Evolutionary conservation across 106 monocot species (phyloP).

Genomic region (Ottelia alismoides): DNA sequence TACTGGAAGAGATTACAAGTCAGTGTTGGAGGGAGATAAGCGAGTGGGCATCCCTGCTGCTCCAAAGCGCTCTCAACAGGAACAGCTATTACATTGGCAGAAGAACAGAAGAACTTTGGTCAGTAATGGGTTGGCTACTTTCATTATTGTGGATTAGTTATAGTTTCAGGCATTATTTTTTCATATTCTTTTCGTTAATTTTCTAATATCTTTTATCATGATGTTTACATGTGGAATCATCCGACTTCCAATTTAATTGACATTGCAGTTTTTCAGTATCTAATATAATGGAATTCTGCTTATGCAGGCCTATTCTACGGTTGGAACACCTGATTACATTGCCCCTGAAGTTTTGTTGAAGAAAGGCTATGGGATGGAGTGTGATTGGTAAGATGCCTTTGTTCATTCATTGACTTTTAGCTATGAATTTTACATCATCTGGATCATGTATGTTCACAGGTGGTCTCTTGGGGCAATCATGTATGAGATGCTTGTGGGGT

Average conservation of each 20-base stretch:
- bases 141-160: too few species aligned
- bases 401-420: neutral
- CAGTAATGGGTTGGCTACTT: conserved; percentile 4
- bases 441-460: conserved; percentile 14
- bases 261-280: too few species aligned
- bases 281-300: too few species aligned
- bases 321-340: conserved; percentile 96
- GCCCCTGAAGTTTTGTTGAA: conserved; percentile 90
- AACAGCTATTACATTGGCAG: conserved; percentile 93
- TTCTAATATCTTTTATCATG: too few species aligned
- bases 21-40: conserved; percentile 39
- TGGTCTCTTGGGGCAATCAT: conserved; percentile 91
- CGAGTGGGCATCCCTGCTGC: conserved; percentile 7
- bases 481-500: conserved; percentile 88
- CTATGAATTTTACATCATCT: neutral
- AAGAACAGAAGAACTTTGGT: conserved; percentile 88
- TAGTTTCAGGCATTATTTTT: too few species aligned
- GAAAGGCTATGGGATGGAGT: conserved; percentile 98
- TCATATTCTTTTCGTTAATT: too few species aligned
- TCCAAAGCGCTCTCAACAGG: conserved; percentile 66
- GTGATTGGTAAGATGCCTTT: conserved; percentile 55
- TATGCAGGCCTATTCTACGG: conserved; percentile 85
- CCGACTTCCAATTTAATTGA: too few species aligned
- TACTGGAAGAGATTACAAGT: conserved; percentile 29
- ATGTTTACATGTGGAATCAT: too few species aligned